A percentile compares a stretch with the other conserved stretches of the same genome.
These are phyloP conservation scores for Monosporascus sp. DNA, from an alignment of 2,329 filamentous ascomycete genomes.

Conservation along the genomic window DNA sequence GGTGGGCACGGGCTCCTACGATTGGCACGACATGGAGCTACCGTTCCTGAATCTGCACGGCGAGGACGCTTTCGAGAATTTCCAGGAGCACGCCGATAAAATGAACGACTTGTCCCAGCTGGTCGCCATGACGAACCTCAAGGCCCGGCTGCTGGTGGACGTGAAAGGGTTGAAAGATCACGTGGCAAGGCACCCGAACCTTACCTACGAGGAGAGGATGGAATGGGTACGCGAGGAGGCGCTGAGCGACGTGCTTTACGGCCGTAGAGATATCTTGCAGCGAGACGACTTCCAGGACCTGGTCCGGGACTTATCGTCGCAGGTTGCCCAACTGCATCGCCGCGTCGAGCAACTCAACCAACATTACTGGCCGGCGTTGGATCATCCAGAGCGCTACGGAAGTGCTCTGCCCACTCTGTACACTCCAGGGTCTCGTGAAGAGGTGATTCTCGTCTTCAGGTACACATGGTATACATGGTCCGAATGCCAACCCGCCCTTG, in stretches of 20 bases:
- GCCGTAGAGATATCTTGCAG: slow-evolving; percentile 15
- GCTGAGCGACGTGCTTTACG: slow-evolving; percentile 10
- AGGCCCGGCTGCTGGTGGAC: slow-evolving; percentile 13
- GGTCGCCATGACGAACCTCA: slow-evolving; percentile 11
- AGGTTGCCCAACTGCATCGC: slow-evolving; percentile 5
- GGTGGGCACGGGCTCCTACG: slow-evolving; percentile 30
- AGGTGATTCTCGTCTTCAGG: slow-evolving; percentile 10
- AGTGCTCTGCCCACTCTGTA: slow-evolving; percentile 3
- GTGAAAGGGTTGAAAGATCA: slow-evolving; percentile 7
- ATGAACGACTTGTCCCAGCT: slow-evolving; percentile 4
- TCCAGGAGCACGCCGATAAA: neutral
- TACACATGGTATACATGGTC: slow-evolving; percentile 16
- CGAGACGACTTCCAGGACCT: slow-evolving; percentile 6
- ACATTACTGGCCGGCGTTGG: slow-evolving; percentile 14
- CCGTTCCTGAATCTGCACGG: slow-evolving; percentile 56
- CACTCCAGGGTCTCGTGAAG: slow-evolving; percentile 4
- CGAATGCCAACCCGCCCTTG: slow-evolving; percentile 8
- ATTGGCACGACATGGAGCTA: slow-evolving; percentile 29
- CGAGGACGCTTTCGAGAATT: slow-evolving; percentile 56
- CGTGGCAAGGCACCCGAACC: slow-evolving; percentile 3
- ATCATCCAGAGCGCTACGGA: slow-evolving; percentile 9
- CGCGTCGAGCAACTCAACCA: slow-evolving; percentile 8
- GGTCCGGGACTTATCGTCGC: slow-evolving; percentile 1
- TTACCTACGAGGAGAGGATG: slow-evolving; percentile 13
- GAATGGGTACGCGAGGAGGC: slow-evolving; percentile 14